Evolutionary conservation across 768 basidiomycete species (phyloP), one percentile per base, ranked within the genome.

Genomic region (Auriscalpium orientale): DNA sequence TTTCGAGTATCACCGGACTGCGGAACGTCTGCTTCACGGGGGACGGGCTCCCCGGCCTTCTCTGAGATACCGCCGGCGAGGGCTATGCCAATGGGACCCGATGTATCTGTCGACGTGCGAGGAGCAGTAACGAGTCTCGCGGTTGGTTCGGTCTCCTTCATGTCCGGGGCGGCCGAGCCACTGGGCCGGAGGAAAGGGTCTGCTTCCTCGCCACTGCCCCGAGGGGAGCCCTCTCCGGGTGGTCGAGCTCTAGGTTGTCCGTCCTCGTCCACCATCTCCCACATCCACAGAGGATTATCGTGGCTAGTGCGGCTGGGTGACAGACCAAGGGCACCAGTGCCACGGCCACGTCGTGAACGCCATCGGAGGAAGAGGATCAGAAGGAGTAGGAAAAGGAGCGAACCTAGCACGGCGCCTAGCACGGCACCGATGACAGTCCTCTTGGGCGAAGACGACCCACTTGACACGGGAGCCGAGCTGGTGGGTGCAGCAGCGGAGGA

Each of bases 191-290:
- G 72, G 74, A 88, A 85, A 0, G 87, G 74, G 63, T 87, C 85
- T 3, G 69, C 72, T 66, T 87, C 87, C 64, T 86, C 85, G 7
- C 87, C 87, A 50, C 84, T 87, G 34, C 77, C 76, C 10, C 85
- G 75, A 1, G 87, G 84, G 22, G 82, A 82, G 36, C 85, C 84
- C 67, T 87, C 82, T n/a, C 83, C 85, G 11, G 75, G 67, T 1
- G 55, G 51, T 13, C 56, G 73, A 21, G 57, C 56, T 21, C 40
- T 53, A 18, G 52, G 56, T 18, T 60, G 52, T 1, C 53, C 55
- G 4, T 37, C 15, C 46, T 36, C n/a, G 10, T 28, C 46, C 8
- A 61, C 56, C 20, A 61, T 53, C 8, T 61, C 54, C 59, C 61
- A 62, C 58, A 60, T 60, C 61, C 61, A 62, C 47, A 62, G 51